Percentiles rank a stretch among this genome's conserved stretches.
Evolutionary conservation across 495 filamentous ascomycete genomes (phyloP).

Genomic region (Darksidea phi): DNA sequence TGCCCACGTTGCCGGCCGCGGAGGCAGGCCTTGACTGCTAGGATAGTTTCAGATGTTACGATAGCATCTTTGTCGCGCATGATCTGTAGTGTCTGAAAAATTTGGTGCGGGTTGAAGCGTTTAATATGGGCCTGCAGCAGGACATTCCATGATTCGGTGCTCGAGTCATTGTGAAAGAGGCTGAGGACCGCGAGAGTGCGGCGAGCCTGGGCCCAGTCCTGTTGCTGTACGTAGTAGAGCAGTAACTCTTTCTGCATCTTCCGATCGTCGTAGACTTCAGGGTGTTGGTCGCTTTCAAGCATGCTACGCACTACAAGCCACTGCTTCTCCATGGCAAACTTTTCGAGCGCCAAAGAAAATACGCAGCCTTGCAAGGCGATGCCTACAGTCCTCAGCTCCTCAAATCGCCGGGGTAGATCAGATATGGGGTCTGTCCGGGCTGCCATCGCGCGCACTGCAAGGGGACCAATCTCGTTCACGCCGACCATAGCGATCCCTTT

Average conservation of each 20-base stretch:
- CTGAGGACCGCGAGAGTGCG: constrained; percentile 54
- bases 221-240: constrained; percentile 48
- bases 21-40: constrained; percentile 11
- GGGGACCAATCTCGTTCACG: constrained; percentile 65
- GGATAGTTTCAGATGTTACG: constrained; percentile 7
- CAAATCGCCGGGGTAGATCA: constrained; percentile 55
- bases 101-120: constrained; percentile 21
- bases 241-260: constrained; percentile 59
- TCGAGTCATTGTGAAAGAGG: constrained; percentile 28
- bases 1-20: constrained; percentile 14
- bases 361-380: constrained; percentile 60
- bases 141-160: constrained; percentile 44
- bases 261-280: constrained; percentile 67
- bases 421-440: constrained; percentile 55
- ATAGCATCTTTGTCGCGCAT: constrained; percentile 19
- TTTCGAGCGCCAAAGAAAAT: constrained; percentile 59
- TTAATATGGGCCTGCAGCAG: constrained; percentile 43
- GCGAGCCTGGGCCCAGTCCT: constrained; percentile 55
- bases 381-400: constrained; percentile 54
- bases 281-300: constrained; percentile 69
- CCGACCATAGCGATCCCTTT: constrained; percentile 63
- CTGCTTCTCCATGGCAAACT: constrained; percentile 56
- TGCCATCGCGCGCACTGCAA: constrained; percentile 70
- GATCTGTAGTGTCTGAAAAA: constrained; percentile 19
- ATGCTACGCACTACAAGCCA: constrained; percentile 42